These are phyloP conservation scores for Yamadazyma buinensis DNA, from an alignment of 1,139 yeast genomes.

Conservation along the genomic window DNA sequence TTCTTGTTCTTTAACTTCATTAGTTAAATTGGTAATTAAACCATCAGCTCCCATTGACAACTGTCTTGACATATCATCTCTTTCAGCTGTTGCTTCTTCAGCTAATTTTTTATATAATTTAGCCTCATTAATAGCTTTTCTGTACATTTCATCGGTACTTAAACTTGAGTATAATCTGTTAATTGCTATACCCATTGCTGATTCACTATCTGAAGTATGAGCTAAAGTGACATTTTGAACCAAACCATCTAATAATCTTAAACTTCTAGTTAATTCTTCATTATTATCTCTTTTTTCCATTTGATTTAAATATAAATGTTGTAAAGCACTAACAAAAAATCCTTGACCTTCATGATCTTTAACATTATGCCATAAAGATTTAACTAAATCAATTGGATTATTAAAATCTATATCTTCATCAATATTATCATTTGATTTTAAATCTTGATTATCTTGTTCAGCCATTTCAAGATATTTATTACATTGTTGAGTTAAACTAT, in stretches of 20 bases:
- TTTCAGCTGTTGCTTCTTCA: conserved; percentile 81
- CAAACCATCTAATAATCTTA: conserved; percentile 78
- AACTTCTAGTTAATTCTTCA: conserved; percentile 57
- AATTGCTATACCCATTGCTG: conserved; percentile 80
- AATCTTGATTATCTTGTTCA: conserved; percentile 65
- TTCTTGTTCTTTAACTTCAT: conserved; percentile 73
- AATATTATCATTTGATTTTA: conserved; percentile 56
- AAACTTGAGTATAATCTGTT: conserved; percentile 74
- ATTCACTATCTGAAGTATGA: conserved; percentile 63
- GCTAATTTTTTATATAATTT: conserved; percentile 62
- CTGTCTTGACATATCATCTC: conserved; percentile 73
- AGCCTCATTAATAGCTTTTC: conserved; percentile 71
- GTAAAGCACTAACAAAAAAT: conserved; percentile 72
- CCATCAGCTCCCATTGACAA: conserved; percentile 84
- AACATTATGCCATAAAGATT: conserved; percentile 66
- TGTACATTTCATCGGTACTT: conserved; percentile 87
- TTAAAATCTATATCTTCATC: conserved; percentile 62
- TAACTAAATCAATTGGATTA: conserved; percentile 71
- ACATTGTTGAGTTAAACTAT: conserved; percentile 63
- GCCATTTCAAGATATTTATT: conserved; percentile 62
- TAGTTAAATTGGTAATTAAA: conserved; percentile 63
- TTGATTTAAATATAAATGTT: conserved; percentile 75
- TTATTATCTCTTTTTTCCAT: conserved; percentile 50
- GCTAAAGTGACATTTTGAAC: conserved; percentile 73
- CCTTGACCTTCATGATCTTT: conserved; percentile 72